Conservation (phyloP, 2,329 filamentous ascomycete genomes). For the Epicoccum sorghinum region DNA sequence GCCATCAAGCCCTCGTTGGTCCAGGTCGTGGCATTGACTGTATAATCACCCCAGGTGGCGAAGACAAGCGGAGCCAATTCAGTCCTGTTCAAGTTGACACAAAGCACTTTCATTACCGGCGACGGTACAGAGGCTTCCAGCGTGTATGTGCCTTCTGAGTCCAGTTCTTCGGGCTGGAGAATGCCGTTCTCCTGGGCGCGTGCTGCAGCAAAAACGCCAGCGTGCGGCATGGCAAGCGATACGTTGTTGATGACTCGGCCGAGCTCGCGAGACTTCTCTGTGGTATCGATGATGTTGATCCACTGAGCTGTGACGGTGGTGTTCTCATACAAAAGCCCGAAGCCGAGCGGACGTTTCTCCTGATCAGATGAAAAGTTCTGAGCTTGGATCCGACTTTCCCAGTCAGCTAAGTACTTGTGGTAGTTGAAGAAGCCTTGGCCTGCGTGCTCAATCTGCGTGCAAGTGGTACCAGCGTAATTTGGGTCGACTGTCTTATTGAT, state of each 20-base stretch:
- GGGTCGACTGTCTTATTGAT: conserved; percentile 44
- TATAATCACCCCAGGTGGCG: conserved; percentile 60
- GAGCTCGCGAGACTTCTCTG: conserved; percentile 55
- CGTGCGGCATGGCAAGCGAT: conserved; percentile 77
- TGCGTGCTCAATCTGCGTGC: conserved; percentile 71
- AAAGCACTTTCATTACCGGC: conserved; percentile 74
- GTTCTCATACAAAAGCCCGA: conserved; percentile 71
- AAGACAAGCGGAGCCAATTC: conserved; percentile 72
- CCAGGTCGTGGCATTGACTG: conserved; percentile 33
- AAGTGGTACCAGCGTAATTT: conserved; percentile 58
- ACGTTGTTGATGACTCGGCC: conserved; percentile 74
- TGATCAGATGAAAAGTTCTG: conserved; percentile 55
- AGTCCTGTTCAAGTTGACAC: conserved; percentile 65
- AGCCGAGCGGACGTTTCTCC: conserved; percentile 61
- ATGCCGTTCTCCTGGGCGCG: conserved; percentile 67
- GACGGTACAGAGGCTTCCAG: conserved; percentile 72
- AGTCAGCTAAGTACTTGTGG: conserved; percentile 63
- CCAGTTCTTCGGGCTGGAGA: conserved; percentile 65
- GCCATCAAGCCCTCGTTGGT: background rate
- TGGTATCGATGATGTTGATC: conserved; percentile 68
- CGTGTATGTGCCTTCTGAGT: conserved; percentile 71
- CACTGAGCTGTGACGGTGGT: conserved; percentile 73
- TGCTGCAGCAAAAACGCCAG: conserved; percentile 70
- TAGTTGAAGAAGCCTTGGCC: conserved; percentile 74
- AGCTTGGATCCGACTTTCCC: conserved; percentile 57